Evolutionary conservation across 2,329 filamentous ascomycete species (phyloP), one percentile per base, ranked within the genome.

Genomic region (Graphilbum fragrans): DNA sequence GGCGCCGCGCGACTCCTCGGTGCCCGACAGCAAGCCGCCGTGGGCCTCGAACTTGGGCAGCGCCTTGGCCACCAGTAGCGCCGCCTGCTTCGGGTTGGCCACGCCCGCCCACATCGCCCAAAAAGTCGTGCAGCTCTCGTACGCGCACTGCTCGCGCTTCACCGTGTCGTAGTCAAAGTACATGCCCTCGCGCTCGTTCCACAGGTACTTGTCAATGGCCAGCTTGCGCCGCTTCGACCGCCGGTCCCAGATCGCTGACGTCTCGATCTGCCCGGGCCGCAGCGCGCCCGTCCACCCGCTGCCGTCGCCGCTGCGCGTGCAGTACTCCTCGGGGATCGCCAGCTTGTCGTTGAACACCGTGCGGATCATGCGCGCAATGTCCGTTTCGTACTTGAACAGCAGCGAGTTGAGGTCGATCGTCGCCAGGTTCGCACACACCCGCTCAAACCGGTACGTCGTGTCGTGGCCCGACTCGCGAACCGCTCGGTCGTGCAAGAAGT

Each of bases 71-170:
- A 96, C 86, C 63, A 98, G 77, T 37, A 75, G 70, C 5, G 81
- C 77, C n/a, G 92, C 92, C 65, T 95, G 90, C 45, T 77, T 77
- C 3, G 88, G 88, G 25, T 82, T 83, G 14, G 86, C 82, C 38
- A 92, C 78, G 41, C 90, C 90, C 12, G 90, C 86, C 90, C 92
- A 98, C 65, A 98, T 82, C 4, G 92, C 79, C 92, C 92, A 98
- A 64, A 96, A 88, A 0, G 88, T 95, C 3, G 92, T 98, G 41
- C 82, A 86, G 49, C 77, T 84, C 64, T 96, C 92, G 58, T 96
- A 96, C 14, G 71, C 76, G 50, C 79, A 86, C 53, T 83, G 85
- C 61, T 86, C 63, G 56, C 87, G 77, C 60, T 82, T 85, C 47
- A 73, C 79, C 1, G 86, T 94, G 64, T 98, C 74, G 61, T 96